Evolutionary conservation across 164 flowering plant genomes (phyloP), one percentile per base, ranked within the genome.

Genomic region (Houttuynia cordata): DNA sequence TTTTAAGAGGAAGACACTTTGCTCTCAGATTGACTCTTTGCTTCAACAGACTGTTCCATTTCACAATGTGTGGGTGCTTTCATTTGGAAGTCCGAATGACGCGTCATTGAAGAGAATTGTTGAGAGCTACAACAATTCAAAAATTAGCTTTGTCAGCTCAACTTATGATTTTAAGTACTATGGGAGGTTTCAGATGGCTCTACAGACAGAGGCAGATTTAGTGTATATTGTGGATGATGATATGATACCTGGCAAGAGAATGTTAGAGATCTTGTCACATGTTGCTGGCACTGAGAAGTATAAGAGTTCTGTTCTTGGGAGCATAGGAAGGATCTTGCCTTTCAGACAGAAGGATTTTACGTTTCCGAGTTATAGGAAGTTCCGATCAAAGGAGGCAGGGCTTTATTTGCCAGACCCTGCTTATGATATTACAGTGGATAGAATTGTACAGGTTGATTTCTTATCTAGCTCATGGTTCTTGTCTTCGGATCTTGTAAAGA

Each of bases 361-460:
- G 0, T 93, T 93, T 64, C 99, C 99, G 1, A 93, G 97, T 59
- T 93, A 93, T 56, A 65, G 99, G 64, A 93, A 93, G 74, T 93
- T 90, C 52, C 67, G 87, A 20, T 87, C 97, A 0, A 93, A 85
- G 78, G 97, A 93, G 72, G 99, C 99, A 14, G 99, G 99, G 12
- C 81, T 93, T 23, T 93, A 93, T 66, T 74, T 93, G 84, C 99
- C 99, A 51, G 99, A 93, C 60, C 99, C 99, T 53, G 99, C 99
- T 50, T 93, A 93, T 72, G 91, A 86, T 61, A 88, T 93, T 74
- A 77, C 78, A 0, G 76, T 93, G 42, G 85, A 90, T 61, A 79
- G 70, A 67, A 81, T 93, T 24, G 96, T 90, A 58, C 97, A 93
- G 80, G 99, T 90, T 47, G 97, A 93, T 73, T 93, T 93, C 58